A percentile compares a stretch with the other conserved stretches of the same genome.
phyloP scores from a whole-genome alignment of 73 alveolate genomes.

The Paramecium octaurelia region DNA sequence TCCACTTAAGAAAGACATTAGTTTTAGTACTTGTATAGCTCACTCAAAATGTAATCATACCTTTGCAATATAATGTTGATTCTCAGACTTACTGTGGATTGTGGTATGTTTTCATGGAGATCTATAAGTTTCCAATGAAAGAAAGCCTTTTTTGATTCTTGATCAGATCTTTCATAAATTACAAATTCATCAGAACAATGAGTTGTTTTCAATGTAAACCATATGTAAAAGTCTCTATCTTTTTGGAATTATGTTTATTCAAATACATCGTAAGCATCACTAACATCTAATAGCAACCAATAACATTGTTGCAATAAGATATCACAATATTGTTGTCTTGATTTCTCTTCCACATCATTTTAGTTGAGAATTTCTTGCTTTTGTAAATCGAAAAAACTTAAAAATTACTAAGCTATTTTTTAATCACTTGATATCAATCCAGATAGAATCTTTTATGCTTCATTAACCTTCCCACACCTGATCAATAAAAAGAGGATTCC shows the following conservation, averaged over 20 bases:
- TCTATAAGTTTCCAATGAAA: neutral
- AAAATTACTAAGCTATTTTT: neutral
- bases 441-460: neutral
- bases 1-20: neutral
- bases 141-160: neutral
- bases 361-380: neutral
- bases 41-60: neutral
- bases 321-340: neutral
- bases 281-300: neutral
- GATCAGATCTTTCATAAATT: neutral
- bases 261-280: neutral
- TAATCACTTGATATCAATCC: neutral
- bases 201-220: constrained; percentile 9
- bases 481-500: constrained; percentile 15
- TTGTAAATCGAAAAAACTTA: neutral
- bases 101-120: neutral
- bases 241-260: neutral
- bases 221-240: neutral
- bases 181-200: neutral
- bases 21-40: neutral
- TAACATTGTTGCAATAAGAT: neutral
- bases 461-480: constrained; percentile 2
- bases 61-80: neutral
- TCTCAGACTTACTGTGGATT: neutral
- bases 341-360: neutral